Evolutionary conservation across 768 basidiomycete species (phyloP), one percentile per base, ranked within the genome.

Genomic region (Rhizopogon rudus): DNA sequence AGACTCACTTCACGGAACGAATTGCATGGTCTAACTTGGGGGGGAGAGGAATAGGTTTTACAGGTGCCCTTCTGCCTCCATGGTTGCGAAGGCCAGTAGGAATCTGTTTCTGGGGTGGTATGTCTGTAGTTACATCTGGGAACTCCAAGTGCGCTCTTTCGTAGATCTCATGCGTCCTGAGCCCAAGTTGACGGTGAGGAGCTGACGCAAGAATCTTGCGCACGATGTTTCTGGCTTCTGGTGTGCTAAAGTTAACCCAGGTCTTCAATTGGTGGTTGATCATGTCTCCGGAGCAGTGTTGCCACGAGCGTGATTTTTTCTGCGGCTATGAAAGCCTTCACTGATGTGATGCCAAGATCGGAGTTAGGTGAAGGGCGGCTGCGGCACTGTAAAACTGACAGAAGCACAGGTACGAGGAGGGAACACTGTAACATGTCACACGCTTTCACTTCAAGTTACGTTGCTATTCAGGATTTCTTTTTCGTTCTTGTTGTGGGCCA

Each of bases 161-260:
- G 44, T 44, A 65, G 6, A 66, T 65, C n/a, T 66, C 52, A 6
- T 56, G 57, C 25, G 55, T 57, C n/a, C 40, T 31, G 25, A 65
- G 53, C 14, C 51, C 62, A 17, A 56, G 35, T 5, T 29, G 48
- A 40, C 33, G 43, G 51, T 42, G 41, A 31, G 35, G n/a, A 41
- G 56, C 31, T 41, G 57, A 46, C 9, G 50, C 39, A 40, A 57
- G 45, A 39, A 49, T 42, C 22, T 37, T 57, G 39, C 56, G 57
- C 5, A 57, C 57, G 8, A 59, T 46, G 8, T n/a, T 43, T 29
- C 56, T 43, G 17, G 56, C 57, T 40, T 41, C 42, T 17, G 37
- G 57, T 25, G 43, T 57, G 44, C 57, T 52, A 28, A 37, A 42
- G 17, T 49, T 53, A 13, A 51, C 31, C 57, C 57, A 51, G 16